These are phyloP conservation scores for Petunia axillaris DNA, from an alignment of 257 asterid genomes.

Conservation along the genomic window DNA sequence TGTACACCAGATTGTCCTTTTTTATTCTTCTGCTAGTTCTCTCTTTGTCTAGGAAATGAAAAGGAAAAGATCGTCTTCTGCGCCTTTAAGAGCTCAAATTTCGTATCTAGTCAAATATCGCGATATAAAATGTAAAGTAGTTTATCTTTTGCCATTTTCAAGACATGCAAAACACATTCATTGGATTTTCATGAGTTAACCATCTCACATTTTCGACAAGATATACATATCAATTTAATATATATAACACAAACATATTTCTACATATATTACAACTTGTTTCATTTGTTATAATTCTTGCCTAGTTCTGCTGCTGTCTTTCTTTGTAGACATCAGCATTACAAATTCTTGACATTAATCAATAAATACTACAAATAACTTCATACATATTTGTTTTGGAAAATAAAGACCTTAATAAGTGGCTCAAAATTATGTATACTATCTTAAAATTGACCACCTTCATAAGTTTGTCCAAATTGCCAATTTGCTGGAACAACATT, in stretches of 20 bases:
- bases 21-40: too few species aligned
- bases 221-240: background rate
- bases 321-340: background rate
- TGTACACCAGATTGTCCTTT: too few species aligned
- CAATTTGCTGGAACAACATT: slow-evolving; percentile 45
- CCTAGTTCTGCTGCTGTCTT: background rate
- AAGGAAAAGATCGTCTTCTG: too few species aligned
- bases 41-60: too few species aligned
- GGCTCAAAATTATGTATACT: background rate
- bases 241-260: background rate
- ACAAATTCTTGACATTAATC: background rate
- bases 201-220: too few species aligned
- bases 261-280: slow-evolving; percentile 6
- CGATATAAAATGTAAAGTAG: too few species aligned
- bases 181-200: too few species aligned
- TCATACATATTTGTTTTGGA: background rate
- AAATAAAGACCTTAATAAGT: background rate
- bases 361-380: background rate
- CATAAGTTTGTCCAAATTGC: slow-evolving; percentile 65
- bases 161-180: too few species aligned
- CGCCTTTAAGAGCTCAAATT: too few species aligned
- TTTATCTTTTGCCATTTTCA: too few species aligned
- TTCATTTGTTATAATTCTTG: background rate
- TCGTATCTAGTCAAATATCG: too few species aligned
- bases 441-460: slow-evolving; percentile 37